Evolutionary conservation across 75 land plant species (phyloP).

Genomic region (Gnetum montanum): DNA sequence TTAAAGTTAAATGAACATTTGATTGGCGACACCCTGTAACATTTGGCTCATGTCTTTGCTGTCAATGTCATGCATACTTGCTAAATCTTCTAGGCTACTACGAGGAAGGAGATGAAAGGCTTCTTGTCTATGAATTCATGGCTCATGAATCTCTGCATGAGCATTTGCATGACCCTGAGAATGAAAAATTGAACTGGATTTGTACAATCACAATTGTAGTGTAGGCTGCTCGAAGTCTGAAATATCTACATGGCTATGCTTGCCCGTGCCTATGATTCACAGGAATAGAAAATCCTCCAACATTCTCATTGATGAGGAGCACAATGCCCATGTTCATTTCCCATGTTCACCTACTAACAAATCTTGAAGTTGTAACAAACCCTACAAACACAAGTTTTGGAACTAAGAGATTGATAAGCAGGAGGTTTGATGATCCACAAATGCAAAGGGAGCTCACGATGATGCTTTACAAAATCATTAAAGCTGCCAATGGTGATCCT

Average conservation of each 20-base stretch:
- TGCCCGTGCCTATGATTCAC: slow-evolving; percentile 93
- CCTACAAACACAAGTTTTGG: slow-evolving; percentile 52
- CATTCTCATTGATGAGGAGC: slow-evolving; percentile 88
- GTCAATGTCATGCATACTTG: slow-evolving; percentile 89
- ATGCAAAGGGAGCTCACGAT: slow-evolving; percentile 65
- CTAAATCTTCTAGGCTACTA: slow-evolving; percentile 82
- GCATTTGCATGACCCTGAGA: slow-evolving; percentile 61
- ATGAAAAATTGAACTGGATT: slow-evolving; percentile 57
- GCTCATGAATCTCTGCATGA: slow-evolving; percentile 75
- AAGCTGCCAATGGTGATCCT: slow-evolving; percentile 68
- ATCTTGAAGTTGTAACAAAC: slow-evolving; percentile 57
- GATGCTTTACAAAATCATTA: slow-evolving; percentile 61
- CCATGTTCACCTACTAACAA: too few relatives aligned
- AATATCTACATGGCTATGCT: slow-evolving; percentile 88
- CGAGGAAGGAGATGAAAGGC: slow-evolving; percentile 73
- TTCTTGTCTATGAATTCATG: slow-evolving; percentile 90
- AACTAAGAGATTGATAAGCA: slow-evolving; percentile 51
- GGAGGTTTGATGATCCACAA: slow-evolving; percentile 54
- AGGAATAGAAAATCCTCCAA: slow-evolving; percentile 84
- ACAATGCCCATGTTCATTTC: slow-evolving; percentile 69
- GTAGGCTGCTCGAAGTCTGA: slow-evolving; percentile 86
- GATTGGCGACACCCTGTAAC: too few relatives aligned
- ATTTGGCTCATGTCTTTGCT: too few relatives aligned
- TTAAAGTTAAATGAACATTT: too few relatives aligned
- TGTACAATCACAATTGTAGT: slow-evolving; percentile 80